Percentiles rank a stretch among this genome's conserved stretches.
Conservation (phyloP, 306 rosid genomes). For the Cajanus cajan region DNA sequence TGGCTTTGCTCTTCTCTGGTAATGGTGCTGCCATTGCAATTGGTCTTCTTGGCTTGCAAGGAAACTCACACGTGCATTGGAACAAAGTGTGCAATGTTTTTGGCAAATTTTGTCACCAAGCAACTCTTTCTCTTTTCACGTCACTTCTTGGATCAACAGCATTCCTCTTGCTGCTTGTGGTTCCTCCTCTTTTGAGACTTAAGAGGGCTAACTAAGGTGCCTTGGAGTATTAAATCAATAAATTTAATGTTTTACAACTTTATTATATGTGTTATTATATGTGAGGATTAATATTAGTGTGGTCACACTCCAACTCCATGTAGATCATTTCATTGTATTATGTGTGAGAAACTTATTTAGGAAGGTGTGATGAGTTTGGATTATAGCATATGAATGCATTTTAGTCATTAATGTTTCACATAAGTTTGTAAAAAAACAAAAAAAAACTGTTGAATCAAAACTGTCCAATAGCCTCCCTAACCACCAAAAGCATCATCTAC, state of each 20-base stretch:
- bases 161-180: conserved; percentile 43
- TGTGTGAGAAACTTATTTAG: not conserved
- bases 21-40: conserved; percentile 61
- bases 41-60: conserved; percentile 55
- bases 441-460: too few species aligned
- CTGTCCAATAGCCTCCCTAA: too few species aligned
- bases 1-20: conserved; percentile 63
- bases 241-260: not conserved
- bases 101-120: conserved; percentile 61
- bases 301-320: not conserved
- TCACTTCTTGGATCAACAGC: conserved; percentile 49
- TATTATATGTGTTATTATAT: not conserved
- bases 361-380: not conserved
- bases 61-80: conserved; percentile 77
- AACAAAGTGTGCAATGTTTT: conserved; percentile 62
- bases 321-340: not conserved
- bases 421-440: too few species aligned
- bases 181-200: conserved; percentile 40
- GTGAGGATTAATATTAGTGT: not conserved
- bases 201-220: not conserved
- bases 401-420: not conserved
- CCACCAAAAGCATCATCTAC: too few species aligned
- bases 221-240: not conserved
- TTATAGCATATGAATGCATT: not conserved
- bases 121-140: conserved; percentile 31